Base-by-base conservation (phyloP, 495 filamentous ascomycete species). In the Penicillium nucicola region DNA sequence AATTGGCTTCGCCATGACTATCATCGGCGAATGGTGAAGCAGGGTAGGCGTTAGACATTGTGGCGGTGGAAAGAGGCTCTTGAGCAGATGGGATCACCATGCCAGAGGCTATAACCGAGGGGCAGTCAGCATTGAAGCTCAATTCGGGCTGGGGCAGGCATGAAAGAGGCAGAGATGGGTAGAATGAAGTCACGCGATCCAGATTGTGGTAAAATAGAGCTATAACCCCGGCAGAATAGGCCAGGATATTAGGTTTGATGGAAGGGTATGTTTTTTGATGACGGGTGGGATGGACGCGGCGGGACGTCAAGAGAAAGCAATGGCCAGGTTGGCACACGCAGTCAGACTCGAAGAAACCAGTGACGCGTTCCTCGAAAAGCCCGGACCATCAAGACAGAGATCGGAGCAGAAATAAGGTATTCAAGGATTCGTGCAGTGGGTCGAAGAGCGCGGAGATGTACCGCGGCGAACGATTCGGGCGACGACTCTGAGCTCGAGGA, bases 71-170 rank as follows among this genome's bases (percentile, higher is more conserved):
- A 57, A 65, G 62, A 56, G 64, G 61, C 66, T 72, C 67, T 60
- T 67, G 67, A 59, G 64, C 62, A 64, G 74, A 70, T 70, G 74
- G 74, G 74, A 74, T 74, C 74, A 76, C 72, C 74, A 75, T 75
- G 74, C 74, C 74, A 71, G 67, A 69, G 64, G 71, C 72, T 77
- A 61, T 65, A 58, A 57, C 43, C 53, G 62, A 55, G 62, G 56
- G 60, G 62, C 60, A 64, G 66, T 77, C 60, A 77, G 74, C 74
- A 74, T 77, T 77, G 74, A 63, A 65, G 64, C 66, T 67, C 64
- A 47, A 63, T 45, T 56, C 31, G 42, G 56, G 45, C 36, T 33
- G 37, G 54, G 40, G 22, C 52, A 41, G 32, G 55, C 36, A 17
- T 43, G 35, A 54, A 52, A 67, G 47, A 42, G 37, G 54, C 45